Evolutionary conservation across 768 basidiomycete genomes (phyloP).

Genomic region (Russula emetica): DNA sequence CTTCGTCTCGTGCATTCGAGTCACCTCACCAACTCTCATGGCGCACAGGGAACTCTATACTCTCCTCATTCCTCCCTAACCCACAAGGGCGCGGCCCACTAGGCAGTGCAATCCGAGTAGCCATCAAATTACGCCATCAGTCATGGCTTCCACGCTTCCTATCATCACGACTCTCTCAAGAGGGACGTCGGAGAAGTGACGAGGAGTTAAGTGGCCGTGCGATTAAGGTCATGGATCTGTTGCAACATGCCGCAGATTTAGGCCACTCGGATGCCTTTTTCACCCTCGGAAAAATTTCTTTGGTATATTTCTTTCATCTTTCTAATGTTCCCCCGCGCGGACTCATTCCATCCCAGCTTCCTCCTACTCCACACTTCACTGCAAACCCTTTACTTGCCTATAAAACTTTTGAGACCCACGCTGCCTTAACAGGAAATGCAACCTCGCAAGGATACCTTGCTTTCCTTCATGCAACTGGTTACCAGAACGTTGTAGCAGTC

Average conservation of each 20-base stretch:
- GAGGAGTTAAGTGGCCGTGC: slow-evolving; percentile 68
- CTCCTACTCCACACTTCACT: slow-evolving; percentile 63
- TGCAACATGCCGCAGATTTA: slow-evolving; percentile 76
- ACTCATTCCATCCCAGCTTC: slow-evolving; percentile 47
- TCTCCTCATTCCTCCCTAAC: slow-evolving; percentile 65
- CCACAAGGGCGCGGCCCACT: slow-evolving; percentile 75
- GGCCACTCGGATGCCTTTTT: slow-evolving; percentile 73
- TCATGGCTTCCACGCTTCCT: slow-evolving; percentile 47
- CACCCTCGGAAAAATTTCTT: slow-evolving; percentile 58
- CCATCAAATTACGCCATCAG: slow-evolving; percentile 59
- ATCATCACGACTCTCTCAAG: slow-evolving; percentile 40
- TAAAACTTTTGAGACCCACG: slow-evolving; percentile 59
- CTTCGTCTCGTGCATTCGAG: slow-evolving; percentile 54
- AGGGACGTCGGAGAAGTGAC: slow-evolving; percentile 46
- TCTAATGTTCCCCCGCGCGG: background rate
- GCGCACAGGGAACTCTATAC: slow-evolving; percentile 42
- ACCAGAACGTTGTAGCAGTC: slow-evolving; percentile 54
- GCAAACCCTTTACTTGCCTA: slow-evolving; percentile 60
- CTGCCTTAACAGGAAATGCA: slow-evolving; percentile 70
- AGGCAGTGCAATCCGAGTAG: slow-evolving; percentile 64
- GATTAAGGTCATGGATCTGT: slow-evolving; percentile 74
- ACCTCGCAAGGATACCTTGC: slow-evolving; percentile 81
- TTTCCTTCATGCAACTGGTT: slow-evolving; percentile 89
- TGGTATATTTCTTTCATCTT: slow-evolving; percentile 42
- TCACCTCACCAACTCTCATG: slow-evolving; percentile 41